Percentiles rank a stretch among this genome's conserved stretches.
Conservation (phyloP, 805 yeast genomes). For the Saccharomyces paradoxus region DNA sequence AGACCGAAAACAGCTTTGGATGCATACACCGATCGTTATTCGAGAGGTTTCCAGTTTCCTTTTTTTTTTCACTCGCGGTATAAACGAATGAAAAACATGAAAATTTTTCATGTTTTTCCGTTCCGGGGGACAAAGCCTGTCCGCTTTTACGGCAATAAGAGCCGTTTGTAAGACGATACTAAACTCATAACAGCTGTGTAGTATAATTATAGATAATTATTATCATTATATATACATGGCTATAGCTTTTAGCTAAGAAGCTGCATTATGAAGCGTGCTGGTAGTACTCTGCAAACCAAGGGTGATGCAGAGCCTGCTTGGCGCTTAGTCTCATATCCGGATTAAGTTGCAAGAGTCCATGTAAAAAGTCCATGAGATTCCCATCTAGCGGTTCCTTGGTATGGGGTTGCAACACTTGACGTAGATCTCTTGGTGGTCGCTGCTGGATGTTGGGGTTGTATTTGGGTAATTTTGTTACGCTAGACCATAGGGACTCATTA, state of each 20-base stretch:
- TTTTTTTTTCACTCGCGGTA: not conserved
- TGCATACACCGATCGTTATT: not conserved
- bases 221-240: not conserved
- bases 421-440: conserved; percentile 68
- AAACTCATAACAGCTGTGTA: not conserved
- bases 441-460: conserved; percentile 89
- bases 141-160: not conserved
- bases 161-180: not conserved
- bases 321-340: conserved; percentile 49
- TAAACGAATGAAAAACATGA: not conserved
- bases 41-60: not conserved
- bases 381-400: conserved; percentile 24
- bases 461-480: conserved; percentile 82
- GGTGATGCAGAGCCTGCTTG: conserved; percentile 42
- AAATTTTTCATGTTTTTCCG: not conserved
- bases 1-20: not conserved
- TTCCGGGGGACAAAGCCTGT: not conserved
- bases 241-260: not conserved
- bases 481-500: conserved; percentile 89
- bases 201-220: not conserved
- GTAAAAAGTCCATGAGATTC: conserved; percentile 24
- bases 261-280: conserved; percentile 8
- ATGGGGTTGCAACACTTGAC: conserved; percentile 25
- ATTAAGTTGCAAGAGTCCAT: conserved; percentile 39
- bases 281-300: conserved; percentile 32